Evolutionary conservation across 1,139 yeast genomes (phyloP).

Genomic region (Yamadazyma trypodendri): DNA sequence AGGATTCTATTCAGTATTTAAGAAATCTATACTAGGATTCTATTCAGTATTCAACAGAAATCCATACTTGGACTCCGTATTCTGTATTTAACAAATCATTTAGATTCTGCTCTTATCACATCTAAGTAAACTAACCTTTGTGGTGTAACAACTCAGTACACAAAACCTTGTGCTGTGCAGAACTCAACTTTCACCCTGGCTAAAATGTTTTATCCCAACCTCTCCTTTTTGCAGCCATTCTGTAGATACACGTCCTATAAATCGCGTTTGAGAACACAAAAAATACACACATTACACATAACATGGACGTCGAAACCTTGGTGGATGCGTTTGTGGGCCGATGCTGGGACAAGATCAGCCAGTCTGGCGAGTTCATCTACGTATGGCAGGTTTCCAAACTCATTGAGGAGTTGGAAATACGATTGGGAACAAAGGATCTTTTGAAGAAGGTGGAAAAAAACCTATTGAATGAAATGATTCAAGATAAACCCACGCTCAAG

Average conservation of each 20-base stretch:
- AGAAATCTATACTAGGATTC: no score
- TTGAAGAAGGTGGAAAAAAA: constrained; percentile 26
- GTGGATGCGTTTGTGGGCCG: constrained; percentile 23
- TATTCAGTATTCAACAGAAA: no score
- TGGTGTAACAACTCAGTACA: no score
- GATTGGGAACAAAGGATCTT: constrained; percentile 21
- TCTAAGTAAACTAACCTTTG: no score
- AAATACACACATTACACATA: constrained; percentile 1
- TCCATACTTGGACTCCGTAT: no score
- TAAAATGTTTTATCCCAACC: no score
- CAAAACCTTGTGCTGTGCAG: no score
- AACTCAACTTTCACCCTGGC: no score
- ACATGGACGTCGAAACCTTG: constrained; percentile 7
- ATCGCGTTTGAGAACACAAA: not conserved
- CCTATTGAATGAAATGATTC: constrained; percentile 26
- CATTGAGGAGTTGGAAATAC: constrained; percentile 26
- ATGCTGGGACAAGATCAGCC: constrained; percentile 28
- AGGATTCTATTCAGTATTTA: no score
- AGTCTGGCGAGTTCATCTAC: constrained; percentile 22
- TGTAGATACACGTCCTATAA: constrained; percentile 4
- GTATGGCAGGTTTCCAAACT: constrained; percentile 28
- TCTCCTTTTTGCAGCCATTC: constrained; percentile 6
- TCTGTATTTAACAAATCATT: no score
- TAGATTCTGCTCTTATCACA: no score
- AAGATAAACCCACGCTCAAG: constrained; percentile 26